phyloP scores from a whole-genome alignment of 2,329 filamentous ascomycete genomes.

The Ophiostoma populinum region DNA sequence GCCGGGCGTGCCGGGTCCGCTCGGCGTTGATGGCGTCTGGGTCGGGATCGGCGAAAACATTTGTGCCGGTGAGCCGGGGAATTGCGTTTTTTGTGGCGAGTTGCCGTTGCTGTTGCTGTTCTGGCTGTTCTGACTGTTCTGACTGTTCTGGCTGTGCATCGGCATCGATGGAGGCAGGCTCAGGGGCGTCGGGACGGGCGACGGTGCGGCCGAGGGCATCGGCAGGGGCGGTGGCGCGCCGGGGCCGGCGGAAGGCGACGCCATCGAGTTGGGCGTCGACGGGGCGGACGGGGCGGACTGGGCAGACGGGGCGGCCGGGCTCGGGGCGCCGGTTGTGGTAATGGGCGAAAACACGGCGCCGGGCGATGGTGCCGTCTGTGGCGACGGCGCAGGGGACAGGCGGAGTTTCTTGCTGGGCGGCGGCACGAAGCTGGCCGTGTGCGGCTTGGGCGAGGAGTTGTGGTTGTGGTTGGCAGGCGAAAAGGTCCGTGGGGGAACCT shows the following conservation, averaged over 20 bases:
- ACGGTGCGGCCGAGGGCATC: conserved; percentile 15
- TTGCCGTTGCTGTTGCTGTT: conserved; percentile 2
- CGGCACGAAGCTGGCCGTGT: conserved; percentile 13
- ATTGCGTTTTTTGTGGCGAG: conserved; percentile 5
- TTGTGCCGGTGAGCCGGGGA: conserved; percentile 4
- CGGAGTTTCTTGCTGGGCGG: conserved; percentile 12
- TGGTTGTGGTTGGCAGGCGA: conserved; percentile 11
- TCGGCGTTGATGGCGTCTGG: conserved; percentile 7
- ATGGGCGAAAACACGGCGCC: conserved; percentile 5
- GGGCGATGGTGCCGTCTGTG: conserved; percentile 6
- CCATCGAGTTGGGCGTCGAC: conserved; percentile 10
- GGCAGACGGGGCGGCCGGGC: conserved; percentile 10
- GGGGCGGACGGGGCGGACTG: conserved; percentile 10
- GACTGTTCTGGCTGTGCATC: no score
- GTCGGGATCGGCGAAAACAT: conserved; percentile 7
- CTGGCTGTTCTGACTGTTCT: no score
- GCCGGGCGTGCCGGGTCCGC: conserved; percentile 7
- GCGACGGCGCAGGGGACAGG: conserved; percentile 9
- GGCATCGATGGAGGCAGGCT: no score
- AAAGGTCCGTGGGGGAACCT: conserved; percentile 17
- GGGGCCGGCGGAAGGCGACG: no score
- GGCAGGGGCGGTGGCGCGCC: no score
- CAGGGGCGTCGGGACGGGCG: conserved; percentile 5
- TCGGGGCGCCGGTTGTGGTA: conserved; percentile 2
- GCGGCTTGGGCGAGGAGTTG: conserved; percentile 10